Evolutionary conservation across 1,139 yeast genomes (phyloP).

Genomic region (Pichia sp.): DNA sequence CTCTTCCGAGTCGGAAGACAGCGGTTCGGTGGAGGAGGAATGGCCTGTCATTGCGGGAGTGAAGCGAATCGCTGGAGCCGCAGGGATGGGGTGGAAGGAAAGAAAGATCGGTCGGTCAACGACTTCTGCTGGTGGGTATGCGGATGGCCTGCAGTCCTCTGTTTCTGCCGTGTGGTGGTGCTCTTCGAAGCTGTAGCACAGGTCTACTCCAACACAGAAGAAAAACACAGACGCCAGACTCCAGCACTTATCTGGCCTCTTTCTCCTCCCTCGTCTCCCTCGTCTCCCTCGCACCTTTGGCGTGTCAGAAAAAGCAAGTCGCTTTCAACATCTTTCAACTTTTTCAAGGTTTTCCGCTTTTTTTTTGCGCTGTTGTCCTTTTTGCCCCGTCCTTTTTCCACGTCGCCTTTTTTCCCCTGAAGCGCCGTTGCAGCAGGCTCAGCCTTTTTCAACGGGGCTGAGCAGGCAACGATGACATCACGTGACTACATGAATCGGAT

Average conservation of each 20-base stretch:
- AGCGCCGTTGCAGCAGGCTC: not conserved
- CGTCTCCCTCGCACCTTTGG: not conserved
- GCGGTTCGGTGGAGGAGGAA: constrained; percentile 8
- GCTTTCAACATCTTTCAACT: not conserved
- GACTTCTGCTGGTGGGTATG: not conserved
- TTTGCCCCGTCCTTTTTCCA: too few species aligned
- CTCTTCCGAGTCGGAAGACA: not conserved
- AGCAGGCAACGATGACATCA: not conserved
- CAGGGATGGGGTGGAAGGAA: not conserved
- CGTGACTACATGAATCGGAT: not conserved
- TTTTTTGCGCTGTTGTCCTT: not conserved
- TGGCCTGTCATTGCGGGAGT: constrained; percentile 8
- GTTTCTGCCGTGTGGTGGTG: not conserved
- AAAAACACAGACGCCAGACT: not conserved
- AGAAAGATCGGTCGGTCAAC: not conserved
- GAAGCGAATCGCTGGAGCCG: constrained; percentile 11
- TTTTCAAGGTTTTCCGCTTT: not conserved
- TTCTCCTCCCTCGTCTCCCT: too few species aligned
- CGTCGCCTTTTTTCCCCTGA: not conserved
- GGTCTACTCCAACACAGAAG: not conserved
- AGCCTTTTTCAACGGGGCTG: not conserved
- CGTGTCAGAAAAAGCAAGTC: not conserved
- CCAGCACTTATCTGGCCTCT: not conserved
- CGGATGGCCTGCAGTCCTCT: not conserved
- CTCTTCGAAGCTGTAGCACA: not conserved